Percentiles rank a stretch among this genome's conserved stretches.
Conservation (phyloP, 2,329 filamentous ascomycete species). For the Simplicillium aogashimaense region DNA sequence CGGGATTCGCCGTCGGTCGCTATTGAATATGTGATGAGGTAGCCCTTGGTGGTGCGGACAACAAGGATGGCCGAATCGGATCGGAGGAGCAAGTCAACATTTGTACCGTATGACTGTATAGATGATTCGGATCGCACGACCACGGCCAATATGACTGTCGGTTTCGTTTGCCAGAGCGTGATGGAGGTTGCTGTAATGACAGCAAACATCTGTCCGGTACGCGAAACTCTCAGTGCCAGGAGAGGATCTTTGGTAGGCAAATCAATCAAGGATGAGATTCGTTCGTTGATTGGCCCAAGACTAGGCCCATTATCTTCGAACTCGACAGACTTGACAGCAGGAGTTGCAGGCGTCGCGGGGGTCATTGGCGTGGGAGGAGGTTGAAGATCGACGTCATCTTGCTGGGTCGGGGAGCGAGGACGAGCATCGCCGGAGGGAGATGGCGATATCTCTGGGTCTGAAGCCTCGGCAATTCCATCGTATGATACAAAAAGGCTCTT, state of each 20-base stretch:
- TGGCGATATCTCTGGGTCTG: constrained; percentile 11
- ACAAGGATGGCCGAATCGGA: constrained; percentile 90
- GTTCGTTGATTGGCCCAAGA: constrained; percentile 16
- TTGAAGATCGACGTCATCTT: constrained; percentile 24
- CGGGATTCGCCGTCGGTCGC: constrained; percentile 72
- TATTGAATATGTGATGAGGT: constrained; percentile 88
- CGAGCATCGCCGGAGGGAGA: constrained; percentile 9
- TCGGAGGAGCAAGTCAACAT: constrained; percentile 73
- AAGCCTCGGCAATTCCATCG: constrained; percentile 43
- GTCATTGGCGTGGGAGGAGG: constrained; percentile 29
- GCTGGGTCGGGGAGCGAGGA: constrained; percentile 12
- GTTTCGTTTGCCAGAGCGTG: constrained; percentile 97
- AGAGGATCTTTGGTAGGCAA: constrained; percentile 53
- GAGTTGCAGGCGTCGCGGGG: constrained; percentile 45
- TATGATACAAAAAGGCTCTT: constrained; percentile 44
- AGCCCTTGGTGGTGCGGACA: constrained; percentile 76
- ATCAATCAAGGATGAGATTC: constrained; percentile 4
- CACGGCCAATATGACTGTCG: constrained; percentile 77
- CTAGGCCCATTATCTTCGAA: constrained; percentile 26
- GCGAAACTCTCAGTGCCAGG: constrained; percentile 64
- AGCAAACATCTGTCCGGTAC: constrained; percentile 74
- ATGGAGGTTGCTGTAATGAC: constrained; percentile 78
- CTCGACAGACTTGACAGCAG: constrained; percentile 49
- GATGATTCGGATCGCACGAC: constrained; percentile 76
- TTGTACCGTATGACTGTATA: constrained; percentile 72